Base-by-base conservation (phyloP, 768 basidiomycete genomes). In the Suillus tomentosus region DNA sequence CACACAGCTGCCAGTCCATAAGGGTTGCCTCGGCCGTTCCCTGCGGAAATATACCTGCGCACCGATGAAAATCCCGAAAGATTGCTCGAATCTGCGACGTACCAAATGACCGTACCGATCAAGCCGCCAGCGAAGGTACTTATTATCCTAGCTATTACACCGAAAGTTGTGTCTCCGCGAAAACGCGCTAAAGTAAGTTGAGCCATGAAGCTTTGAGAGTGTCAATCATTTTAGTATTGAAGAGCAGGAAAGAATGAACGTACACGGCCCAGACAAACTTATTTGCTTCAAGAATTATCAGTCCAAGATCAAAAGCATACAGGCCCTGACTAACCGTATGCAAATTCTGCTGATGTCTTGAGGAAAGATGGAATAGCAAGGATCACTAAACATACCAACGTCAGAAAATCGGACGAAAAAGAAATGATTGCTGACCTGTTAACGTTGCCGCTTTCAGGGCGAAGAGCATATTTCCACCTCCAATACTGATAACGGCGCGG, bases 161-260 rank as follows among this genome's bases (percentile, higher is more conserved):
- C 88, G 64, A 89, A 89, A 0, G 84, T 81, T 0, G 91, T 94
- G 60, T 94, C 91, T 1, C 91, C 91, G 51, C 88, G 81, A 70
- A 91, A 92, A 19, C 90, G 84, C 10, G 87, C 79, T 0, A 91
- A 73, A 0, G 89, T 89, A 7, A 91, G 77, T 68, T 92, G 91
- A 0, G 85, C 90, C 87, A 92, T 91, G 70, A 92, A 81, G 19
- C 88, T 90, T 62, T 19, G 1, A 34, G 6, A 39, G 14, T 5
- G 56, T 67, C 37, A 51, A 65, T 62, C 50, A 37, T 62, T 48
- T 3, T 17, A 19, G 40, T 22, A 42, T n/a, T 36, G 31, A 5
- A 22, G 43, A 19, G 36, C 11, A 24, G 55, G 61, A 15, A 62
- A 9, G 3, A 0, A 62, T n/a, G 4, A 9, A 63, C 85, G 70